phyloP scores from a whole-genome alignment of 2,329 filamentous ascomycete genomes.

The Akanthomyces muscarius region DNA sequence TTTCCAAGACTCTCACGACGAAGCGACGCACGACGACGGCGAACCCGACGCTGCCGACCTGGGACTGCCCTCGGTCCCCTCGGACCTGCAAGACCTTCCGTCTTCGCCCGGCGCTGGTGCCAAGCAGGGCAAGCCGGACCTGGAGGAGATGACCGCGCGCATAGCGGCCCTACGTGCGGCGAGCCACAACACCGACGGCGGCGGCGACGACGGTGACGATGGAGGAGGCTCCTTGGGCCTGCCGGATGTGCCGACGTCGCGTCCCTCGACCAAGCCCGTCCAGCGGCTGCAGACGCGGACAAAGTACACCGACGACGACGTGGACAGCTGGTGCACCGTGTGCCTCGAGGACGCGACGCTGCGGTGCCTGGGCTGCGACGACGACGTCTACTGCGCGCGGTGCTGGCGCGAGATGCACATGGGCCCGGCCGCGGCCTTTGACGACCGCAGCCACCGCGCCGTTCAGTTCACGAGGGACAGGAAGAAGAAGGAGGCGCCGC shows the following conservation, averaged over 20 bases:
- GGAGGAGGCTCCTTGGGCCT: slow-evolving; percentile 35
- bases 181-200: slow-evolving; percentile 18
- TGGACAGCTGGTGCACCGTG: slow-evolving; percentile 75
- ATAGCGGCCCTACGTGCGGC: slow-evolving; percentile 48
- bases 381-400: slow-evolving; percentile 67
- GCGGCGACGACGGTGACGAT: slow-evolving; percentile 27
- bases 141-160: slow-evolving; percentile 46
- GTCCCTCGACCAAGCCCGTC: slow-evolving; percentile 39
- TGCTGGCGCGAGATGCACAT: slow-evolving; percentile 83
- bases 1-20: slow-evolving; percentile 18
- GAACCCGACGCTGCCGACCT: slow-evolving; percentile 26
- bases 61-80: slow-evolving; percentile 45
- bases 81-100: slow-evolving; percentile 37
- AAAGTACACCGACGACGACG: slow-evolving; percentile 63
- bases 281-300: slow-evolving; percentile 37
- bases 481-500: slow-evolving; percentile 30
- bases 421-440: slow-evolving; percentile 63
- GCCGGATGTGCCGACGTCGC: slow-evolving; percentile 47
- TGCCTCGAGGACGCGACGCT: slow-evolving; percentile 76
- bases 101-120: slow-evolving; percentile 19
- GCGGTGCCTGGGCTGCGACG: slow-evolving; percentile 66
- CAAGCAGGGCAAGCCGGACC: slow-evolving; percentile 26
- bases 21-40: slow-evolving; percentile 19
- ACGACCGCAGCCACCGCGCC: slow-evolving; percentile 66
- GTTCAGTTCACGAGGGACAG: slow-evolving; percentile 49